phyloP scores from a whole-genome alignment of 768 basidiomycete genomes.

The Crassisporium funariophilum region DNA sequence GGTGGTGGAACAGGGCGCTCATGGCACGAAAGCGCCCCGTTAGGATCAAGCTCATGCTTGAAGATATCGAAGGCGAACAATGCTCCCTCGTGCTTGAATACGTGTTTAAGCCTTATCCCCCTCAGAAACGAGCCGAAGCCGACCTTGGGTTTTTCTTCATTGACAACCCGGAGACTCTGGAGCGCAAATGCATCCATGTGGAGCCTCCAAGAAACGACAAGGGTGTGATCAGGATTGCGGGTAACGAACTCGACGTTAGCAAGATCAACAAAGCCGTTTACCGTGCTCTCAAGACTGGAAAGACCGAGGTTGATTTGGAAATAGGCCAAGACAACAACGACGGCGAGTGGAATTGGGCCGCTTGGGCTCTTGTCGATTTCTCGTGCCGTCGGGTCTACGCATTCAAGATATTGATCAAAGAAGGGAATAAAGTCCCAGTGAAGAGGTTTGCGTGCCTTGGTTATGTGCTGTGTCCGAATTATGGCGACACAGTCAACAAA shows the following conservation, averaged over 20 bases:
- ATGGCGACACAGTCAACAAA: constrained; percentile 33
- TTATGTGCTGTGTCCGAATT: constrained; percentile 38
- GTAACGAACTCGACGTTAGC: constrained; percentile 26
- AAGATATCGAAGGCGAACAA: constrained; percentile 41
- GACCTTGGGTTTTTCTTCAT: constrained; percentile 38
- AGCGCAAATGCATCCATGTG: constrained; percentile 29
- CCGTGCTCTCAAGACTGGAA: constrained; percentile 37
- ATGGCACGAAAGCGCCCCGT: constrained; percentile 35
- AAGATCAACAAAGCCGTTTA: constrained; percentile 35
- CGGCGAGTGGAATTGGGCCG: constrained; percentile 39
- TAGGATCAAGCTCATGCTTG: constrained; percentile 36
- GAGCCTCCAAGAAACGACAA: constrained; percentile 13
- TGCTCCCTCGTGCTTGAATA: constrained; percentile 42
- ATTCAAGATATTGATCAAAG: constrained; percentile 38
- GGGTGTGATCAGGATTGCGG: constrained; percentile 25
- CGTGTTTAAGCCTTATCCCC: constrained; percentile 32
- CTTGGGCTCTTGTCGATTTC: constrained; percentile 40
- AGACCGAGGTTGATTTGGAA: constrained; percentile 38
- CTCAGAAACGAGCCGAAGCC: constrained; percentile 26
- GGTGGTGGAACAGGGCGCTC: constrained; percentile 38
- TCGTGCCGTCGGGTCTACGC: constrained; percentile 42
- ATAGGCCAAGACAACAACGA: constrained; percentile 30
- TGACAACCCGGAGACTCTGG: constrained; percentile 30
- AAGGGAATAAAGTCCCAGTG: constrained; percentile 25
- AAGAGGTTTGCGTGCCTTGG: constrained; percentile 35